Evolutionary conservation across 2,329 filamentous ascomycete genomes (phyloP).

Genomic region (Blumeria graminis): DNA sequence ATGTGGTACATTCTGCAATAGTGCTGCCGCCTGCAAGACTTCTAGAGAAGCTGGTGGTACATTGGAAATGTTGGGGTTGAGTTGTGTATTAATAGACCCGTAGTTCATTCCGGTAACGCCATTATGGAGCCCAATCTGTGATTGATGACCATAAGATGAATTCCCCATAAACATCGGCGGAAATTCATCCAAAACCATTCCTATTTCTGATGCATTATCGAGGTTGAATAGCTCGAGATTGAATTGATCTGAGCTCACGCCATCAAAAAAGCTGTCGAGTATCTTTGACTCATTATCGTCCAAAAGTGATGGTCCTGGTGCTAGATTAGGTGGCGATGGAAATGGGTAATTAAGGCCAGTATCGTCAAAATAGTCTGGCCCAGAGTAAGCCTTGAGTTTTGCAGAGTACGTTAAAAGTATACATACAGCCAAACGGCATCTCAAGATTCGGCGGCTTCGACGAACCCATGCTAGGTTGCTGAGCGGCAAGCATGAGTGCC

Average conservation of each 20-base stretch:
- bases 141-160: conserved; percentile 32
- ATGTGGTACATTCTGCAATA: conserved; percentile 21
- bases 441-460: conserved; percentile 29
- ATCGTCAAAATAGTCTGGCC: conserved; percentile 22
- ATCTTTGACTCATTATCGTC: conserved; percentile 35
- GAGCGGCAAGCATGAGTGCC: conserved; percentile 32
- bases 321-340: conserved; percentile 33
- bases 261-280: conserved; percentile 32
- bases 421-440: conserved; percentile 45
- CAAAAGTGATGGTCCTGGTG: conserved; percentile 39
- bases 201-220: conserved; percentile 25
- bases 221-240: conserved; percentile 21
- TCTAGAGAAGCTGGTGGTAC: conserved; percentile 21
- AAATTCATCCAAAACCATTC: conserved; percentile 29
- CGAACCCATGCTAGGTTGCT: conserved; percentile 33
- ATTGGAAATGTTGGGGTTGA: conserved; percentile 5
- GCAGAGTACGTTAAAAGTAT: not conserved
- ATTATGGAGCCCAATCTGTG: conserved; percentile 6
- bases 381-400: conserved; percentile 2
- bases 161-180: conserved; percentile 41
- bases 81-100: conserved; percentile 6
- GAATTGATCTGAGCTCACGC: conserved; percentile 26
- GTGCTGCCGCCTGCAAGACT: conserved; percentile 32
- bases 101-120: conserved; percentile 7
- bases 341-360: conserved; percentile 20